Percentiles rank a stretch among this genome's conserved stretches.
phyloP scores from a whole-genome alignment of 2,329 filamentous ascomycete genomes.

The Hypoxylon sp. region DNA sequence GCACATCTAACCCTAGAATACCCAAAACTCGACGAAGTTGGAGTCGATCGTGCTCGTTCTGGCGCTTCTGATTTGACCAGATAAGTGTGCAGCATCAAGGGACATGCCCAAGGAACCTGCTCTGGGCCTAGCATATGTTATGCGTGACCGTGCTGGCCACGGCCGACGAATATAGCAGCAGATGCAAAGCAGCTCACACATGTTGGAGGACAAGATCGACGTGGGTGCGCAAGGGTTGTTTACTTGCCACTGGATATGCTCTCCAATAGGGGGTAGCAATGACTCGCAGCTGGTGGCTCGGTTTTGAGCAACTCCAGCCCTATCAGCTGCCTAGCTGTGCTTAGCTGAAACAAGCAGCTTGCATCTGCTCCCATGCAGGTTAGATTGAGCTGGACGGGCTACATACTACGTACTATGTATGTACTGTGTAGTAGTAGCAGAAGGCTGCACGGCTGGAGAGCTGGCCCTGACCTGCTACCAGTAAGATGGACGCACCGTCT shows the following conservation, averaged over 20 bases:
- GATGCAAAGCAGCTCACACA: slow-evolving; percentile 4
- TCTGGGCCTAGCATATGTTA: slow-evolving; percentile 16
- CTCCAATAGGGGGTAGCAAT: slow-evolving; percentile 14
- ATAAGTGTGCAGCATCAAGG: slow-evolving; percentile 5
- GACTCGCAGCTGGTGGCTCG: slow-evolving; percentile 14
- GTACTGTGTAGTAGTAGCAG: too few species aligned
- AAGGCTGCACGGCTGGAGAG: too few species aligned
- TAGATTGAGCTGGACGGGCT: slow-evolving; percentile 34
- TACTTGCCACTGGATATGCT: slow-evolving; percentile 20
- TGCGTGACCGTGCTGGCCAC: slow-evolving; percentile 24
- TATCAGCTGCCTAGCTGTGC: slow-evolving; percentile 34
- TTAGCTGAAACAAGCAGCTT: slow-evolving; percentile 35
- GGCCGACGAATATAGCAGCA: slow-evolving; percentile 21
- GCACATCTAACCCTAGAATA: background rate
- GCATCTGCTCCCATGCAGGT: slow-evolving; percentile 29
- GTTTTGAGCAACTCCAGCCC: slow-evolving; percentile 25
- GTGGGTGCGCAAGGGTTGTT: background rate
- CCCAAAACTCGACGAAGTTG: background rate
- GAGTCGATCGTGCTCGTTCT: slow-evolving; percentile 5
- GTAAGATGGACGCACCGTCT: slow-evolving; percentile 8
- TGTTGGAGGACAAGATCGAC: slow-evolving; percentile 16
- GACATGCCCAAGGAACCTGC: too few species aligned
- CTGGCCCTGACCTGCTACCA: slow-evolving; percentile 3
- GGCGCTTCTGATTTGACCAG: slow-evolving; percentile 11
- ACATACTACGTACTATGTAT: too few species aligned